Evolutionary conservation across 2,329 filamentous ascomycete species (phyloP).

Genomic region (Apiospora rasikravindrae): DNA sequence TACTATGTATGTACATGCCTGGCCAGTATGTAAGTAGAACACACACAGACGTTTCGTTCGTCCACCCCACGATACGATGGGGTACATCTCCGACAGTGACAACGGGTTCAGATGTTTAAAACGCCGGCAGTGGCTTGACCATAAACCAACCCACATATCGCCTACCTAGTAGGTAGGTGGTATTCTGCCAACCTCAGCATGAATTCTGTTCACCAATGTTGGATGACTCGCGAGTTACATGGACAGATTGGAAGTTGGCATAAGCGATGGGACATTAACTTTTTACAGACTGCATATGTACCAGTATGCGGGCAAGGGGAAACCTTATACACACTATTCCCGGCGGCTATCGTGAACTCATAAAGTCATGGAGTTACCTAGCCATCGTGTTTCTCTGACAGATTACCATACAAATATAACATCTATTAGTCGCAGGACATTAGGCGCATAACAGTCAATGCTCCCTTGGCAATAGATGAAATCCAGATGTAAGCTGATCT

Average conservation of each 20-base stretch:
- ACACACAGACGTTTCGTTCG: slow-evolving; percentile 9
- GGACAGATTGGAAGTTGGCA: not conserved
- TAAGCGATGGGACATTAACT: not conserved
- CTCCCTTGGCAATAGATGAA: not conserved
- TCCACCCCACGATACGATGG: slow-evolving; percentile 11
- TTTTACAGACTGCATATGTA: not conserved
- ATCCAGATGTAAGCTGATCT: not conserved
- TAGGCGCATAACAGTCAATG: not conserved
- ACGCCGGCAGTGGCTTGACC: not conserved
- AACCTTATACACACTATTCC: not conserved
- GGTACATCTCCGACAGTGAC: slow-evolving; percentile 12
- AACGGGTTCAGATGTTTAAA: not conserved
- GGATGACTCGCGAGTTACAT: not conserved
- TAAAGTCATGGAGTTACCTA: not conserved
- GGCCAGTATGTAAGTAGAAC: not conserved
- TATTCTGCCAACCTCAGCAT: not conserved
- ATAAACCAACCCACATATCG: not conserved
- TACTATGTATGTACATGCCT: not conserved
- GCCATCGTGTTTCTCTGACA: not conserved
- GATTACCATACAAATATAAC: not conserved
- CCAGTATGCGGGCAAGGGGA: not conserved
- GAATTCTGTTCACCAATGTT: not conserved
- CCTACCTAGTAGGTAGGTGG: not conserved
- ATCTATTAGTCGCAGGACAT: not conserved
- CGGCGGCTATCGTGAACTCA: not conserved